phyloP scores from a whole-genome alignment of 176 grass and related monocot species.

The Alloteropsis semialata region DNA sequence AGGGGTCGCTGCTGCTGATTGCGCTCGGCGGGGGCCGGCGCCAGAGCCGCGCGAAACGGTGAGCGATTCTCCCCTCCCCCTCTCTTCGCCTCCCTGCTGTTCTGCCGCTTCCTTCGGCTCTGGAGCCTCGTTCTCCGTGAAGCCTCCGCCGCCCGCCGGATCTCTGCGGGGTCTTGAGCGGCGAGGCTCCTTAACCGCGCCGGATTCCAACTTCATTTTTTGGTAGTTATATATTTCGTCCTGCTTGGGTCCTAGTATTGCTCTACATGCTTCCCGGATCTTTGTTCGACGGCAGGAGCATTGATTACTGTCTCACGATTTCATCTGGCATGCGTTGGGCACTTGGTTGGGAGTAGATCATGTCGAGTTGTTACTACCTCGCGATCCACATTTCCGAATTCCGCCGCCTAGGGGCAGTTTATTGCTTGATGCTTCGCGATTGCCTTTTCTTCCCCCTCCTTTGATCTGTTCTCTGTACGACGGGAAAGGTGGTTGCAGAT shows the following conservation, averaged over 20 bases:
- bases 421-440: not conserved
- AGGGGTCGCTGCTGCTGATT: not conserved
- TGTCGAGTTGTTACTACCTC: too few relatives aligned
- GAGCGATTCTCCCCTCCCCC: not conserved
- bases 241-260: not conserved
- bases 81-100: too few relatives aligned
- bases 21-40: not conserved
- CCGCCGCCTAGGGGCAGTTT: not conserved
- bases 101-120: not conserved
- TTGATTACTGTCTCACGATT: conserved; percentile 7
- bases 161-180: not conserved
- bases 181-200: not conserved
- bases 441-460: not conserved
- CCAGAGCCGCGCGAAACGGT: not conserved
- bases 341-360: not conserved
- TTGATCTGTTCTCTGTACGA: not conserved
- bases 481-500: conserved; percentile 20
- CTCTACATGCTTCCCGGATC: not conserved
- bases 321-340: not conserved
- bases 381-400: conserved; percentile 28
- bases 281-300: conserved; percentile 17
- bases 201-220: not conserved
- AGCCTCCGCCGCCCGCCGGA: conserved; percentile 18
- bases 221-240: not conserved
- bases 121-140: not conserved